These are phyloP conservation scores for Malus asiatica DNA, from an alignment of 306 rosid species.

Conservation along the genomic window DNA sequence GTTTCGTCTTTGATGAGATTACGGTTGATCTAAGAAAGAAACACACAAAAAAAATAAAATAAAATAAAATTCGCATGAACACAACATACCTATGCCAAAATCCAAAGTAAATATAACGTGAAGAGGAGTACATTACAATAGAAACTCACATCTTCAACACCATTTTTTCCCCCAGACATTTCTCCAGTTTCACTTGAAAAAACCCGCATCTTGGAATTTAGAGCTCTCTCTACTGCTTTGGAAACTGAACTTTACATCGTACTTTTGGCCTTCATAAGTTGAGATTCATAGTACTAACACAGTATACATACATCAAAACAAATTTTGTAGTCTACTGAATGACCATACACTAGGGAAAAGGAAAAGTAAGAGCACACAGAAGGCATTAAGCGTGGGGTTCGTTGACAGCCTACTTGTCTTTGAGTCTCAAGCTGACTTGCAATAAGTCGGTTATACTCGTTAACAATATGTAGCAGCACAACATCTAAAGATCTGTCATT, in stretches of 20 bases:
- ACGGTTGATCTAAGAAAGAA: conserved; percentile 46
- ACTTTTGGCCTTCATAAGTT: conserved; percentile 60
- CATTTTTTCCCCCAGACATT: conserved; percentile 44
- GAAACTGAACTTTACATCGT: conserved; percentile 47
- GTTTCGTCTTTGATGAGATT: conserved; percentile 61
- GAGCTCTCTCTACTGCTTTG: conserved; percentile 71
- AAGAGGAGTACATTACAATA: neutral
- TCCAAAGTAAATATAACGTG: neutral
- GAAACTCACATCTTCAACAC: conserved; percentile 49
- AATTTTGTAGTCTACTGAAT: too few relatives aligned
- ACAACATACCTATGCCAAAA: neutral
- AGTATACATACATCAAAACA: too few relatives aligned
- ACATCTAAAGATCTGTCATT: conserved; percentile 17
- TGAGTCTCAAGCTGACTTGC: conserved; percentile 84
- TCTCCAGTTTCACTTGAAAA: conserved; percentile 59
- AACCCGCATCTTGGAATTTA: conserved; percentile 52
- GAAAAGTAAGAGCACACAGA: neutral
- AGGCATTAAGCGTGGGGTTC: neutral
- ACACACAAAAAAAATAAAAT: neutral
- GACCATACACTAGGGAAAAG: neutral
- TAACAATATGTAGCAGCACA: conserved; percentile 57
- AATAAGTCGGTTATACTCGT: conserved; percentile 83
- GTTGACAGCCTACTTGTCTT: conserved; percentile 63
- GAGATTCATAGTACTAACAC: conserved; percentile 57
- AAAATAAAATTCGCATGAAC: neutral